A percentile compares a stretch with the other conserved stretches of the same genome.
Conservation (phyloP, 164 flowering plant species). For the Buxus sempervirens region DNA sequence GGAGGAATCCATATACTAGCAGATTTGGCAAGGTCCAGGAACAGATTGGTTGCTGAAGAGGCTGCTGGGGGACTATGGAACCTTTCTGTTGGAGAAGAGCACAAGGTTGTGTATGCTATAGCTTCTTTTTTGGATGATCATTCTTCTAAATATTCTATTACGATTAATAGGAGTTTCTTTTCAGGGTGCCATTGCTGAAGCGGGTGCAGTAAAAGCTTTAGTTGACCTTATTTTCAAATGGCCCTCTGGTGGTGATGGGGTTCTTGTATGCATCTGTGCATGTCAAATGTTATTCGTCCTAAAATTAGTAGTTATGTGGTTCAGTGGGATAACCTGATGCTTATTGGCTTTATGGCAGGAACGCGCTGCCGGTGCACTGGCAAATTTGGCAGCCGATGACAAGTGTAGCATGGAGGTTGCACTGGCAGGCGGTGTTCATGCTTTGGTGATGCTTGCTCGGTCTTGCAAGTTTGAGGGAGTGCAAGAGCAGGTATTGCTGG, state of each 20-base stretch:
- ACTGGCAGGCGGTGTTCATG: slow-evolving; percentile 89
- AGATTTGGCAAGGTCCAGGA: slow-evolving; percentile 85
- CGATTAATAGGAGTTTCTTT: slow-evolving; percentile 13
- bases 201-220: slow-evolving; percentile 91
- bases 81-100: slow-evolving; percentile 98
- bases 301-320: no score
- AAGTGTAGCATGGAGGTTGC: slow-evolving; percentile 96
- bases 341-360: slow-evolving; percentile 42
- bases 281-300: not conserved
- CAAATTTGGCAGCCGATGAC: slow-evolving; percentile 98
- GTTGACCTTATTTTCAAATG: slow-evolving; percentile 95
- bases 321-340: no score
- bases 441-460: slow-evolving; percentile 91
- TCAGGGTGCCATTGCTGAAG: slow-evolving; percentile 93
- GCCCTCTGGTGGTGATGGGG: slow-evolving; percentile 90
- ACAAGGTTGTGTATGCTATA: slow-evolving; percentile 54
- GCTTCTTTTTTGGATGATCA: not conserved
- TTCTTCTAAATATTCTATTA: not conserved
- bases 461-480: slow-evolving; percentile 93
- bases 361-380: slow-evolving; percentile 98
- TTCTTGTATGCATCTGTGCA: slow-evolving; percentile 54
- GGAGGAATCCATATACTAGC: slow-evolving; percentile 91
- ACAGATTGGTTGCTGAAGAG: slow-evolving; percentile 96
- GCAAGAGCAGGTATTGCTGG: slow-evolving; percentile 79
- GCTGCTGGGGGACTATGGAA: slow-evolving; percentile 99